Conservation (phyloP, 768 basidiomycete genomes). For the Saitozyma sp. region DNA sequence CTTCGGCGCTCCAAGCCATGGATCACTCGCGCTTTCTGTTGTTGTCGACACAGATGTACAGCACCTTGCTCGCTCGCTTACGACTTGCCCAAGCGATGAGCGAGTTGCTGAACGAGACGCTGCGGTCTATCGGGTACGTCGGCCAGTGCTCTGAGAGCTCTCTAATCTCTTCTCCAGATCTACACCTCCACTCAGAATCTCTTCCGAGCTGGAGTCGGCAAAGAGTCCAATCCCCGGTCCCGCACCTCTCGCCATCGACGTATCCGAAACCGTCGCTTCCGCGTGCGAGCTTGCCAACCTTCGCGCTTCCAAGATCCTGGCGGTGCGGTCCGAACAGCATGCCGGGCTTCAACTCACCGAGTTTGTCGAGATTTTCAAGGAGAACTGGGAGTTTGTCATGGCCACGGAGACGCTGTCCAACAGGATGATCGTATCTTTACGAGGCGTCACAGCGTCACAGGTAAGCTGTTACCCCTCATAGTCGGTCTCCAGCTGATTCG, state of each 20-base stretch:
- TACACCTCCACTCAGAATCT: neutral
- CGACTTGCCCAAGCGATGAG: constrained; percentile 61
- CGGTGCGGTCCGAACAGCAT: constrained; percentile 75
- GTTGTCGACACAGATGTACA: constrained; percentile 65
- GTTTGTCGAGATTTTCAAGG: constrained; percentile 78
- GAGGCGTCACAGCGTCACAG: constrained; percentile 82
- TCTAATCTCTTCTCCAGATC: constrained; percentile 7
- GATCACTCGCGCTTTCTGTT: constrained; percentile 67
- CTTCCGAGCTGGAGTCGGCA: neutral
- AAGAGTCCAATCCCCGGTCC: constrained; percentile 4
- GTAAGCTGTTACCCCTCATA: constrained; percentile 51
- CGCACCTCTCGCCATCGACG: constrained; percentile 58
- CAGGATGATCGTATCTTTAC: constrained; percentile 87
- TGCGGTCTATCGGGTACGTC: neutral
- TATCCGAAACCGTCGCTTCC: constrained; percentile 73
- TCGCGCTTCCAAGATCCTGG: constrained; percentile 74
- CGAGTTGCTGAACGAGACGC: constrained; percentile 54
- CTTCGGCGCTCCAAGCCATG: constrained; percentile 66
- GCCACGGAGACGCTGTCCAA: constrained; percentile 79
- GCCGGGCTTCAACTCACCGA: constrained; percentile 67
- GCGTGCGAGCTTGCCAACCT: constrained; percentile 83
- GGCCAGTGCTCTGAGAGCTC: neutral
- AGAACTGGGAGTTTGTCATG: constrained; percentile 87
- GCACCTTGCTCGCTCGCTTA: constrained; percentile 64
- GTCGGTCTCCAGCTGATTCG: constrained; percentile 16